phyloP scores from a whole-genome alignment of 75 land plant genomes.

The Cunninghamia lanceolata region DNA sequence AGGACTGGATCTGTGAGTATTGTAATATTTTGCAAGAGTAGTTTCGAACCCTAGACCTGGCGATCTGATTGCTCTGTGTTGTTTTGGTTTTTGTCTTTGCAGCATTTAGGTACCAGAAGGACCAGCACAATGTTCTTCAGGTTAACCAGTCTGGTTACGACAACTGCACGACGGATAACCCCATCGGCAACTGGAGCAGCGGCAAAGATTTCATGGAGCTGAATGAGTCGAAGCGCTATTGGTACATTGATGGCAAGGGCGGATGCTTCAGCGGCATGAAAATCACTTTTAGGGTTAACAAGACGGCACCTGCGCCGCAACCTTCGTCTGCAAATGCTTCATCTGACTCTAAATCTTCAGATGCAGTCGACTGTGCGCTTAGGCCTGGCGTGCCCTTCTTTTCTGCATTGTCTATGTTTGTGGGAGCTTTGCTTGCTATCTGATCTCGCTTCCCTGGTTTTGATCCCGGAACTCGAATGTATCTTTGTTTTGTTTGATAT shows the following conservation, averaged over 20 bases:
- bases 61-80: neutral
- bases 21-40: neutral
- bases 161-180: slow-evolving; percentile 56
- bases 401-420: slow-evolving; percentile 2
- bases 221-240: slow-evolving; percentile 38
- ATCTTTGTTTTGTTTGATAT: neutral
- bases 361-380: neutral
- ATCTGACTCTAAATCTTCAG: neutral
- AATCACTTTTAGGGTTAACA: slow-evolving; percentile 38
- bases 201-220: slow-evolving; percentile 65
- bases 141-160: slow-evolving; percentile 73
- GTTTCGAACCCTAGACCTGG: neutral
- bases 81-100: neutral
- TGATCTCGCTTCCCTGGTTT: neutral
- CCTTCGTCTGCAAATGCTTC: slow-evolving; percentile 11
- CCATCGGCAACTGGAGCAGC: slow-evolving; percentile 57
- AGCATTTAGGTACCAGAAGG: slow-evolving; percentile 72
- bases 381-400: neutral
- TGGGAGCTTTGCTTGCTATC: neutral
- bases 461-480: neutral
- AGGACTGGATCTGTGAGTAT: slow-evolving; percentile 54
- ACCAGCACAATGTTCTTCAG: slow-evolving; percentile 51
- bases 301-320: slow-evolving; percentile 23
- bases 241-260: slow-evolving; percentile 62
- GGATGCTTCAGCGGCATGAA: slow-evolving; percentile 57